Evolutionary conservation across 2,329 filamentous ascomycete genomes (phyloP).

Genomic region (Colletotrichum cordylinicola): DNA sequence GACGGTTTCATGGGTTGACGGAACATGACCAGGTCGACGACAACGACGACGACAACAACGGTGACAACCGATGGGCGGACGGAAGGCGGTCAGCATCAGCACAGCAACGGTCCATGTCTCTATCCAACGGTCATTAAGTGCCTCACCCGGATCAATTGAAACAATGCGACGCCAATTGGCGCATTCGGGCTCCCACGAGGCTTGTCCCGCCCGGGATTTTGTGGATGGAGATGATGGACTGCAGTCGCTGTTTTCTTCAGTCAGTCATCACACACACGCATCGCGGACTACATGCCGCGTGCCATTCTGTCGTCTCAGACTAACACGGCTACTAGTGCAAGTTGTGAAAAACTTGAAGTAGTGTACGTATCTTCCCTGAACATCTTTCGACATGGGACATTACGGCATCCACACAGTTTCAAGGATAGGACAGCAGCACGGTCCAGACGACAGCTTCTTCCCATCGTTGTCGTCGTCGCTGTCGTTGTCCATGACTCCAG

Average conservation of each 20-base stretch:
- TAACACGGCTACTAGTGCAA: neutral
- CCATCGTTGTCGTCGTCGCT: neutral
- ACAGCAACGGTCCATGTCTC: slow-evolving; percentile 7
- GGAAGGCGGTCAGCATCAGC: slow-evolving; percentile 14
- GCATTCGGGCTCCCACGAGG: neutral
- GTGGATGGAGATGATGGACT: neutral
- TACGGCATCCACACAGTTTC: slow-evolving; percentile 9
- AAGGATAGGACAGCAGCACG: neutral
- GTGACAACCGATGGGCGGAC: neutral
- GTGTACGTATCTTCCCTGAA: slow-evolving; percentile 1
- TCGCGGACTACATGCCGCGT: neutral
- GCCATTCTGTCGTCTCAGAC: neutral
- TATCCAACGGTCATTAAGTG: slow-evolving; percentile 14
- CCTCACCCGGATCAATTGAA: slow-evolving; percentile 2
- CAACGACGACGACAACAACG: neutral
- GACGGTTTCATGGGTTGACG: neutral
- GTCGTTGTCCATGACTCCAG: slow-evolving; percentile 6
- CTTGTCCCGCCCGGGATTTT: neutral
- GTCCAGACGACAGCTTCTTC: neutral
- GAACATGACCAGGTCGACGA: neutral
- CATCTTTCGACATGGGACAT: slow-evolving; percentile 1
- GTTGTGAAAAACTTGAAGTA: slow-evolving; percentile 1
- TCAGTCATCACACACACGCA: neutral
- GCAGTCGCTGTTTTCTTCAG: slow-evolving; percentile 1
- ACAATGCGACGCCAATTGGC: slow-evolving; percentile 2